phyloP scores from a whole-genome alignment of 2,329 filamentous ascomycete genomes.

The Xylariales sp. region DNA sequence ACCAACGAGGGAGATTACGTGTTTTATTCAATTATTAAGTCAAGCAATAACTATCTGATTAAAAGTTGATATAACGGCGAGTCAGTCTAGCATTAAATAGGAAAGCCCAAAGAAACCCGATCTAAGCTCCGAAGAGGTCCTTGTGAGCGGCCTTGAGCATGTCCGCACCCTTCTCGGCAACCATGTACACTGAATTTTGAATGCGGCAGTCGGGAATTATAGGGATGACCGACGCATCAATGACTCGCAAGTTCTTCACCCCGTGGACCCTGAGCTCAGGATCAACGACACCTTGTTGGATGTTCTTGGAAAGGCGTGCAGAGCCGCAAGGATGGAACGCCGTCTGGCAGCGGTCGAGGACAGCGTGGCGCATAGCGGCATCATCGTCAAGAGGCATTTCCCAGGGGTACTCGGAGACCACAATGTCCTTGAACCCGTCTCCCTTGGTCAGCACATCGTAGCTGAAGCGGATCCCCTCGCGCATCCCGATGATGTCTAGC shows the following conservation, averaged over 20 bases:
- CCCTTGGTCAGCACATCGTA: constrained; percentile 69
- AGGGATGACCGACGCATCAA: constrained; percentile 67
- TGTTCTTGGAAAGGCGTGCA: constrained; percentile 61
- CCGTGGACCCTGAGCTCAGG: constrained; percentile 63
- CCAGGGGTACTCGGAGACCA: constrained; percentile 68
- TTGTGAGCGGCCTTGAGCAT: constrained; percentile 27
- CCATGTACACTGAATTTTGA: constrained; percentile 70
- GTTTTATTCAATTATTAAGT: not conserved
- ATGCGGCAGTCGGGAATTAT: constrained; percentile 68
- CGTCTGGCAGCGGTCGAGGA: constrained; percentile 70
- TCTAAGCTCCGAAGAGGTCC: constrained; percentile 26
- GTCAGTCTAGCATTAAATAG: not conserved
- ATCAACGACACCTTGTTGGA: constrained; percentile 65
- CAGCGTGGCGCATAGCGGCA: constrained; percentile 65
- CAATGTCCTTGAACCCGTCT: constrained; percentile 66
- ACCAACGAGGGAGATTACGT: too few species aligned
- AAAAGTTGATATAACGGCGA: not conserved
- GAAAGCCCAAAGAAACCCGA: not conserved
- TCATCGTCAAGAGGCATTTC: constrained; percentile 67
- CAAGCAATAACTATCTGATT: not conserved
- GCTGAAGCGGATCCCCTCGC: constrained; percentile 66
- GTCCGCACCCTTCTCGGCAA: constrained; percentile 61
- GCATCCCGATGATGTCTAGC: constrained; percentile 66
- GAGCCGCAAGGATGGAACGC: constrained; percentile 70
- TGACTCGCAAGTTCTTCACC: constrained; percentile 63